These are phyloP conservation scores for Chloropicon primus DNA, from an alignment of 139 green algal species.

Conservation along the genomic window DNA sequence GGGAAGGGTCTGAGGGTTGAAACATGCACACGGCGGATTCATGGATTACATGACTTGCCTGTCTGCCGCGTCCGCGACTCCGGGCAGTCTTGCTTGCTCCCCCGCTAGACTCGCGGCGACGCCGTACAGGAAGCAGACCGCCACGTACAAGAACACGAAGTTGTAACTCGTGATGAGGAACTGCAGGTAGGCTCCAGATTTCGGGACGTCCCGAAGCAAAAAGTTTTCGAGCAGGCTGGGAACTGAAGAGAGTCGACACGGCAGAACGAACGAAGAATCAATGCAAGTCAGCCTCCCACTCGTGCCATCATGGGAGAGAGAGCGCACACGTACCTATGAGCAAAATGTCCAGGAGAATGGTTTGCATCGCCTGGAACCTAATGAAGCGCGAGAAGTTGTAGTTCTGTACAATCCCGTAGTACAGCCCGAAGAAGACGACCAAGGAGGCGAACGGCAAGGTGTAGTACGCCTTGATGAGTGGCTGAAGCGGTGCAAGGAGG, in stretches of 20 bases:
- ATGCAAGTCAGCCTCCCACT: too few species aligned
- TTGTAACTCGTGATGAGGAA: neutral
- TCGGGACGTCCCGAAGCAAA: neutral
- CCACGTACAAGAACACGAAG: neutral
- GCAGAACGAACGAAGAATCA: too few species aligned
- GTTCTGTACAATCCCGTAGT: constrained; percentile 26
- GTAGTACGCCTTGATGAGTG: constrained; percentile 28
- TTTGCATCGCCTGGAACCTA: constrained; percentile 68
- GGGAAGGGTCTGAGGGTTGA: too few species aligned
- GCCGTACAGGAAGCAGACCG: neutral
- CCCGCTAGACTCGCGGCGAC: neutral
- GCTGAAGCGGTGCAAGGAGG: constrained; percentile 32
- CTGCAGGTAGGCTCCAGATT: neutral
- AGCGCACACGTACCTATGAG: constrained; percentile 35
- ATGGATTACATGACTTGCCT: neutral
- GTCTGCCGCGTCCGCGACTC: neutral
- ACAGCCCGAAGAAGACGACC: constrained; percentile 40
- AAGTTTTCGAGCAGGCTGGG: neutral
- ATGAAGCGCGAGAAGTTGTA: constrained; percentile 42
- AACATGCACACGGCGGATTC: neutral
- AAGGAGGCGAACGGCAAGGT: constrained; percentile 25
- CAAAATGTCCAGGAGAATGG: constrained; percentile 67
- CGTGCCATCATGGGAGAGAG: neutral
- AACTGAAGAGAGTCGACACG: too few species aligned
- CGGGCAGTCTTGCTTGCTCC: neutral